These are phyloP conservation scores for Diddensiella santjacobensis DNA, from an alignment of 805 yeast species.

Conservation along the genomic window DNA sequence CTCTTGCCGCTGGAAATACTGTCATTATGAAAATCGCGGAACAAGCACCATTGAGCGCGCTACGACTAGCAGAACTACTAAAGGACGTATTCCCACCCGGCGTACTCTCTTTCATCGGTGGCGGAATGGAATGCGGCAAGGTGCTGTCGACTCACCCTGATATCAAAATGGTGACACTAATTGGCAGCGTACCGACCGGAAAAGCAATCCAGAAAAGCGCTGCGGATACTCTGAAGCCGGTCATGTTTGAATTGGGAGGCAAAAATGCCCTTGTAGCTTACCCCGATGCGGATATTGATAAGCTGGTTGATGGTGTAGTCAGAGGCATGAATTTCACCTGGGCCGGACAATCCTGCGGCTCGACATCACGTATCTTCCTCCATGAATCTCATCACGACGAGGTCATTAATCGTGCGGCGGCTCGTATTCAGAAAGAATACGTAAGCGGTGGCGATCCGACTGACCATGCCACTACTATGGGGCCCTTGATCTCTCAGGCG, in stretches of 20 bases:
- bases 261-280: conserved; percentile 87
- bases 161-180: conserved; percentile 69
- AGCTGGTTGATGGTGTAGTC: conserved; percentile 68
- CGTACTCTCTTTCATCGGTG: conserved; percentile 65
- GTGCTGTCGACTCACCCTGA: conserved; percentile 47
- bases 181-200: conserved; percentile 90
- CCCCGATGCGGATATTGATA: conserved; percentile 74
- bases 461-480: conserved; percentile 68
- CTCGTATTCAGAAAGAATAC: conserved; percentile 46
- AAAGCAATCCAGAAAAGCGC: conserved; percentile 70
- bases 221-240: conserved; percentile 69
- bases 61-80: conserved; percentile 54
- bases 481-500: conserved; percentile 77
- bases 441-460: conserved; percentile 64
- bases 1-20: conserved; percentile 73
- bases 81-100: conserved; percentile 68
- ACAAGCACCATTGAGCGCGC: conserved; percentile 65
- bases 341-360: conserved; percentile 92
- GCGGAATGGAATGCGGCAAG: conserved; percentile 61
- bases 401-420: conserved; percentile 54
- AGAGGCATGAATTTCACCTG: conserved; percentile 84
- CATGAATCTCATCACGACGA: conserved; percentile 78
- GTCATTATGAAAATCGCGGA: conserved; percentile 70
- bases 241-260: conserved; percentile 91
- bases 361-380: conserved; percentile 84